Evolutionary conservation across 768 basidiomycete genomes (phyloP), one percentile per base, ranked within the genome.

Genomic region (Russula griseocarnosa): DNA sequence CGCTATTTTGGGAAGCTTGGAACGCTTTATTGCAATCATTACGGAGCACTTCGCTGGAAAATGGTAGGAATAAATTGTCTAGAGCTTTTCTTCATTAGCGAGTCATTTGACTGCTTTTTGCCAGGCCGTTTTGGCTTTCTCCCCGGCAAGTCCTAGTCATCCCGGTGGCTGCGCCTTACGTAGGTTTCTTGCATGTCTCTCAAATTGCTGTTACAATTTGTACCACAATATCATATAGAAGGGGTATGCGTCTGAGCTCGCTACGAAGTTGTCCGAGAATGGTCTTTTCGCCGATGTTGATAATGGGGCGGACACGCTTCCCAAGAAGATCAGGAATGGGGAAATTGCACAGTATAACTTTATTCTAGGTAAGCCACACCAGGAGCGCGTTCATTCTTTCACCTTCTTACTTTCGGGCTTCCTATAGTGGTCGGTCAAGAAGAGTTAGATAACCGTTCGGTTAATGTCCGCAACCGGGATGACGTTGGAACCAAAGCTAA

Each of bases 261-360:
- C 83, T 34, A 79, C 87, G 60, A 83, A 79, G 66, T 81, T 98
- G 5, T 79, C 79, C 62, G 79, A 81, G 47, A 76, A 83, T 5
- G 93, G 92, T 2, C 76, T 99, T 55, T 98, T 84, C 71, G 88
- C 90, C 51, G 97, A 98, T 70, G 93, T 92, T 20, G 97, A 98
- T 75, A 87, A 95, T 68, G 86, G 90, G 40, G 86, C 88, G 47
- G 88, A 97, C 71, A 98, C 97, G 0, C 82, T 98, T 30, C 88
- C 85, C 64, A 98, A 98, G 84, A 98, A 98, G 82, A 92, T 99
- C 71, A 83, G 95, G 32, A 98, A 98, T 73, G 95, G 92, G 24
- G 95, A 99, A 77, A 85, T 96, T 67, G 92, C 94, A 36, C 96
- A 98, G 74, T 97, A 96, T 78, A 98, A 98, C 77, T 98, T 97